Base-by-base conservation (phyloP, 306 rosid genomes). In the Medicago ruthenica region DNA sequence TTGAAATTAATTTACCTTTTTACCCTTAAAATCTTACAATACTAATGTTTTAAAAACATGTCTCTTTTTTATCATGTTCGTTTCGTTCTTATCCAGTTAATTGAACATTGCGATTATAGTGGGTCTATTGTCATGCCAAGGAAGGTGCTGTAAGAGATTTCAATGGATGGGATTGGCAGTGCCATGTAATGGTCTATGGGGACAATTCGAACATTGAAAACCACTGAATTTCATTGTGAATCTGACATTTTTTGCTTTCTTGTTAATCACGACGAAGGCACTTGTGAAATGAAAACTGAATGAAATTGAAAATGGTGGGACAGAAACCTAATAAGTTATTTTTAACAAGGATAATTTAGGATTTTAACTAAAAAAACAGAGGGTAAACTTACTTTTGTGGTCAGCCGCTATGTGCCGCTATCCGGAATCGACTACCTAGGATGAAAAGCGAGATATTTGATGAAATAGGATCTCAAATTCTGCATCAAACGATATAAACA, bases 131-230 rank as follows among this genome's bases (percentile, higher is more conserved):
- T 15, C 21, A 67, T 84, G 91, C 98, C 93, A n/a, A 92, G 98
- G 84, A 94, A 92, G 82, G 85, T 87, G 62, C 95, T 92, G 88
- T 92, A 85, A 73, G 89, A 90, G 73, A 92, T 76, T 74, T 89
- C 98, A 7, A 81, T 66, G 78, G 66, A 88, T 8, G 87, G 82
- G 69, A 88, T 87, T 31, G 95, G 95, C 74, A 88, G 78, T 10
- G 93, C 85, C 92, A 94, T 84, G 89, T 87, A 88, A 81, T 92
- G 76, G 81, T 94, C 93, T 76, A 92, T 84, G 85, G 95, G 81
- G 70, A 94, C 89, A 27, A 94, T 86, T 14, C 98, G 92, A 73
- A 88, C 81, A 71, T 92, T 92, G 86, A 92, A 92, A 51, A 82
- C 40, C 65, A 69, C 85, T 42, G 85, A 41, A 70, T 77, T 70